Conservation (phyloP, 768 basidiomycete species). For the Calocybe cyanea region DNA sequence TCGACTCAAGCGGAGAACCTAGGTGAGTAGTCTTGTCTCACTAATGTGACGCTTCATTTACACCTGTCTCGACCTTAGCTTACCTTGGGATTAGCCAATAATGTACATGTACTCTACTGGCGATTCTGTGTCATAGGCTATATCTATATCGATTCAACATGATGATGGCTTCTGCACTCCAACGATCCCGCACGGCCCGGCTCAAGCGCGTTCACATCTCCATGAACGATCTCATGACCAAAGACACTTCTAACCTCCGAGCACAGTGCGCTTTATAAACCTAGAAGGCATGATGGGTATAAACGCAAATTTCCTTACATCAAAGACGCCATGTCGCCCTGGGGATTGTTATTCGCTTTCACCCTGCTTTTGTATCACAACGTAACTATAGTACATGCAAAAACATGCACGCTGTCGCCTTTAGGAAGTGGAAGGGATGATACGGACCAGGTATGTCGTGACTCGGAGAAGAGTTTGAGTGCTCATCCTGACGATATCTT, state of each 20-base stretch:
- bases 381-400: not conserved
- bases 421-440: constrained; percentile 37
- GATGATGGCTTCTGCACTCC: not conserved
- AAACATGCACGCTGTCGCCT: constrained; percentile 25
- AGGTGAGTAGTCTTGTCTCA: too few species aligned
- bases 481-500: not conserved
- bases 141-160: too few species aligned
- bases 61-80: too few species aligned
- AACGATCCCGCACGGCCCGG: constrained; percentile 7
- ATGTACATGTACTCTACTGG: too few species aligned
- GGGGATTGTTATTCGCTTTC: constrained; percentile 4
- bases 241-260: not conserved
- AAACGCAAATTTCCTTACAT: not conserved
- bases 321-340: constrained; percentile 1
- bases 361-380: not conserved
- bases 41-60: too few species aligned
- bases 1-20: too few species aligned
- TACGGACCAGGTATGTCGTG: constrained; percentile 28
- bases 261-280: not conserved
- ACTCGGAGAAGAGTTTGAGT: not conserved
- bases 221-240: constrained; percentile 8
- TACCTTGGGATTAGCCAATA: too few species aligned
- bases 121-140: too few species aligned
- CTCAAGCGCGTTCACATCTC: constrained; percentile 2
- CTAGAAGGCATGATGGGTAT: not conserved